These are phyloP conservation scores for Neurospora africana DNA, from an alignment of 495 filamentous ascomycete genomes.

Conservation along the genomic window DNA sequence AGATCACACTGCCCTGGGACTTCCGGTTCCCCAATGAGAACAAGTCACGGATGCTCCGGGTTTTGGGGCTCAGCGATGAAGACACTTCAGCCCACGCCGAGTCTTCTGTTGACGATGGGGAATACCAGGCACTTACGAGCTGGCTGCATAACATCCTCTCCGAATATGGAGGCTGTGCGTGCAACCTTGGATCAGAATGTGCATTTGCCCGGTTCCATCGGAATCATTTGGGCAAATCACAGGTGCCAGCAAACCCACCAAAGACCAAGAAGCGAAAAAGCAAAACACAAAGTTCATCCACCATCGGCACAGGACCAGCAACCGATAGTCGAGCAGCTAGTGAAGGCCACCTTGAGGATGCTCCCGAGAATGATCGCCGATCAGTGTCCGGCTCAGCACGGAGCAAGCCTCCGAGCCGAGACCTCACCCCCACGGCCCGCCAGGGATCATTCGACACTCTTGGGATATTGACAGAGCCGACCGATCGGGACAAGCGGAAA, in stretches of 20 bases:
- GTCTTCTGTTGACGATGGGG: constrained; percentile 33
- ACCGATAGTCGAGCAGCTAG: constrained; percentile 74
- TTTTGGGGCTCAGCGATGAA: constrained; percentile 42
- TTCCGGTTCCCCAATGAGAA: constrained; percentile 38
- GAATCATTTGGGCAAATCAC: constrained; percentile 42
- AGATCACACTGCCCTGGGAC: constrained; percentile 48
- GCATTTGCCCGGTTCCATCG: constrained; percentile 65
- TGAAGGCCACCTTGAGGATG: constrained; percentile 52
- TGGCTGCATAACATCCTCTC: constrained; percentile 66
- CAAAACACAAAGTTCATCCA: constrained; percentile 48
- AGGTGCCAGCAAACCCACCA: constrained; percentile 38
- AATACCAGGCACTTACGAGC: constrained; percentile 37
- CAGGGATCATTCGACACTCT: constrained; percentile 41
- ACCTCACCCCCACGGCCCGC: constrained; percentile 58
- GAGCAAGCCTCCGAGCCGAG: constrained; percentile 69
- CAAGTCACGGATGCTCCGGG: constrained; percentile 31
- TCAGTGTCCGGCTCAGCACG: constrained; percentile 66
- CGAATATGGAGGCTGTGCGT: constrained; percentile 84
- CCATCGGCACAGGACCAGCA: constrained; percentile 55
- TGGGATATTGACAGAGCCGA: constrained; percentile 52
- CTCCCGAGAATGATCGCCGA: constrained; percentile 44
- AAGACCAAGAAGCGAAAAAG: constrained; percentile 52
- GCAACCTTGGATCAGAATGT: constrained; percentile 53
- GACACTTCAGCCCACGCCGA: constrained; percentile 23
- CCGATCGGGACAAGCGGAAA: constrained; percentile 80